Evolutionary conservation across 2,329 filamentous ascomycete species (phyloP).

Genomic region (Fusarium fracticaudum): DNA sequence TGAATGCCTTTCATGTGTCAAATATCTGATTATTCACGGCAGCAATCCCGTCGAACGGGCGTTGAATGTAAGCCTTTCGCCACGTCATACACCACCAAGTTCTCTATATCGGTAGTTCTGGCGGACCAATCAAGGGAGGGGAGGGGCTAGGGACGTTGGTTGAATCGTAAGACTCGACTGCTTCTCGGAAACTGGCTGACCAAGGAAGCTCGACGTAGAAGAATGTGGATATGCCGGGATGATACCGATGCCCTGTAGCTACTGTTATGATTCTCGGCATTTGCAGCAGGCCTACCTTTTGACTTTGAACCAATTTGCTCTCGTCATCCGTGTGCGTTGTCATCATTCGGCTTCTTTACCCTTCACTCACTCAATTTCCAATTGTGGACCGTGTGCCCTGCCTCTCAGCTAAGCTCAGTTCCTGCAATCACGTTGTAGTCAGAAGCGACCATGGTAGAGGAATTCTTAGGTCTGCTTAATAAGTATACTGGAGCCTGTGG

Average conservation of each 20-base stretch:
- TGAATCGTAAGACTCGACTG: neutral
- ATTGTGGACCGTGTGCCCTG: too few relatives aligned
- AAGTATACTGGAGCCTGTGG: too few relatives aligned
- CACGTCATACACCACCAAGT: neutral
- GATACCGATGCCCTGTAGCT: accelerated
- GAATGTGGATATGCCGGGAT: neutral
- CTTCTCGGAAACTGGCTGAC: neutral
- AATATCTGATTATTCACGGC: neutral
- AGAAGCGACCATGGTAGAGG: too few relatives aligned
- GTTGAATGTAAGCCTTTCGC: neutral
- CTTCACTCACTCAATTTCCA: too few relatives aligned
- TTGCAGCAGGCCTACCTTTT: accelerated
- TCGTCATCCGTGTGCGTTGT: neutral
- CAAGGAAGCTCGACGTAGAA: accelerated
- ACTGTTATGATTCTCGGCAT: neutral
- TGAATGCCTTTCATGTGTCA: accelerated
- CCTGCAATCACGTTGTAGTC: too few relatives aligned
- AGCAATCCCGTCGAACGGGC: accelerated
- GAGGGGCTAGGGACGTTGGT: accelerated
- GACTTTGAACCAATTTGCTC: neutral
- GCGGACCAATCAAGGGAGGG: neutral
- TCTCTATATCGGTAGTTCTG: neutral
- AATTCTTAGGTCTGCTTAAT: too few relatives aligned
- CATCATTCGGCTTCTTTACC: too few relatives aligned
- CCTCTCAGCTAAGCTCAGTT: too few relatives aligned